phyloP scores from a whole-genome alignment of 345 rosid species.

The Eucalyptus pumila region DNA sequence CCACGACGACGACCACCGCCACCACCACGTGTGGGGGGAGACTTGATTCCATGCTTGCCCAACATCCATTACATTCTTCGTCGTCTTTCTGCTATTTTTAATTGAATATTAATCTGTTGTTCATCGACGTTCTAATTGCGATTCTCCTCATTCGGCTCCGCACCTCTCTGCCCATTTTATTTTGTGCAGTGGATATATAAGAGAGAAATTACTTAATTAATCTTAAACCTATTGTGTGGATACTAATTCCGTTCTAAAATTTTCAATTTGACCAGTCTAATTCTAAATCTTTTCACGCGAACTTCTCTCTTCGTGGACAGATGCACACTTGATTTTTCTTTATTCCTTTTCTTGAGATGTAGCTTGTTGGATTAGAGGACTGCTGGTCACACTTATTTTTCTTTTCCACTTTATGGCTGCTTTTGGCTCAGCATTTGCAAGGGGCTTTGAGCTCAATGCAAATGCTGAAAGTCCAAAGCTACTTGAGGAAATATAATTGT shows the following conservation, averaged over 20 bases:
- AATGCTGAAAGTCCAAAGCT: too few species aligned
- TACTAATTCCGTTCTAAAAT: fast-evolving
- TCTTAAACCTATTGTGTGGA: fast-evolving
- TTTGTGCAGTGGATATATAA: not conserved
- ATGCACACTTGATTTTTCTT: too few species aligned
- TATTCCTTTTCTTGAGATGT: too few species aligned
- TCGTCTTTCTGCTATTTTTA: not conserved
- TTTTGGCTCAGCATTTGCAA: too few species aligned
- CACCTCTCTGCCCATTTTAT: not conserved
- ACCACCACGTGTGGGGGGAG: not conserved
- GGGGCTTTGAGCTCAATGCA: too few species aligned
- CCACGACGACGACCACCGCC: not conserved
- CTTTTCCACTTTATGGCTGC: too few species aligned
- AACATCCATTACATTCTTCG: not conserved
- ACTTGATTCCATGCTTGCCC: not conserved
- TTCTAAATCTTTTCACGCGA: fast-evolving
- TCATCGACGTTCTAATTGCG: not conserved
- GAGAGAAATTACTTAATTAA: not conserved
- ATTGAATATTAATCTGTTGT: not conserved
- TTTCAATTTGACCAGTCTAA: fast-evolving
- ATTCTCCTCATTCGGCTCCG: not conserved
- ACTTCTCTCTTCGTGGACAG: fast-evolving
- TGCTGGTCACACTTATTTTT: too few species aligned
- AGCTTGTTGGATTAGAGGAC: too few species aligned
- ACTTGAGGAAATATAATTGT: too few species aligned